Evolutionary conservation across 1,284 basidiomycete genomes (phyloP).

Genomic region (Trichosporon asahii): DNA sequence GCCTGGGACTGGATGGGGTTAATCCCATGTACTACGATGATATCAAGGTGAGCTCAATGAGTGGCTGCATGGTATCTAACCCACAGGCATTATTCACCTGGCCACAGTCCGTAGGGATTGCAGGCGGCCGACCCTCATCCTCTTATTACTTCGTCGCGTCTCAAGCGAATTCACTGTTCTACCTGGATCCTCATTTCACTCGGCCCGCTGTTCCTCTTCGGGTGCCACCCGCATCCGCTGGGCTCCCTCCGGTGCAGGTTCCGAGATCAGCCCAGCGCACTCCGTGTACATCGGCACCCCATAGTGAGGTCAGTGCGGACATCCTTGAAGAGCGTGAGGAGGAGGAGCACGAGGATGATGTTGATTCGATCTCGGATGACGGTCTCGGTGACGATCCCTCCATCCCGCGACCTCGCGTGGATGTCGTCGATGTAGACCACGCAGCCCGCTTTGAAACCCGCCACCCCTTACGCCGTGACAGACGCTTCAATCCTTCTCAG

Average conservation of each 20-base stretch:
- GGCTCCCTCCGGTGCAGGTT: not conserved
- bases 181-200: slow-evolving; percentile 92
- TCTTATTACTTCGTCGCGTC: slow-evolving; percentile 97
- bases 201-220: slow-evolving; percentile 75
- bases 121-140: slow-evolving; percentile 88
- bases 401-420: slow-evolving; percentile 24
- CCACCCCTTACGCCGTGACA: not conserved
- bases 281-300: not conserved
- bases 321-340: slow-evolving; percentile 15
- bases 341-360: slow-evolving; percentile 19
- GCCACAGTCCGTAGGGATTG: slow-evolving; percentile 93
- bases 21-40: slow-evolving; percentile 93
- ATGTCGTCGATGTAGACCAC: slow-evolving; percentile 40
- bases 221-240: slow-evolving; percentile 54
- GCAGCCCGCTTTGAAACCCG: slow-evolving; percentile 15
- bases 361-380: not conserved
- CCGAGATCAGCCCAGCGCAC: not conserved
- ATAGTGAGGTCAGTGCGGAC: slow-evolving; percentile 8
- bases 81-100: slow-evolving; percentile 77
- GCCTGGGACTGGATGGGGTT: slow-evolving; percentile 86
- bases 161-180: slow-evolving; percentile 85
- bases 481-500: slow-evolving; percentile 7
- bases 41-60: slow-evolving; percentile 65
- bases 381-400: not conserved
- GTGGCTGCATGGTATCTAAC: not conserved